Percentiles rank a stretch among this genome's conserved stretches.
These are phyloP conservation scores for Fusarium secorum DNA, from an alignment of 2,329 filamentous ascomycete species.

Conservation along the genomic window DNA sequence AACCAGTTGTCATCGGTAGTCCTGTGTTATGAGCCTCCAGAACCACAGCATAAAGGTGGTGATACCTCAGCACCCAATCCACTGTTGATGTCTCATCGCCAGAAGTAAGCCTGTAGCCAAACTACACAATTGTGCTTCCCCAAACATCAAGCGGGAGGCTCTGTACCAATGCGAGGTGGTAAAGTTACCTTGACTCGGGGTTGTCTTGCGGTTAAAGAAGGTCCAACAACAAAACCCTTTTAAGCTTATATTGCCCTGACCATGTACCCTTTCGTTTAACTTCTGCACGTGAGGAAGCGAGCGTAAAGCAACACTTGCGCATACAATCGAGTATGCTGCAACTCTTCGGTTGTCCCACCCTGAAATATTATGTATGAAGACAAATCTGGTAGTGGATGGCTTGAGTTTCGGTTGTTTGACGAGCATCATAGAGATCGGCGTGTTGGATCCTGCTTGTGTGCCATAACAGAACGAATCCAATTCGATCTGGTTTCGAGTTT, in stretches of 20 bases:
- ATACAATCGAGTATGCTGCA: background rate
- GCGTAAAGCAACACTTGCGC: background rate
- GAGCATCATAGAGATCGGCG: background rate
- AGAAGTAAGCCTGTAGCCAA: constrained; percentile 32
- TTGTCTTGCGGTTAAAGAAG: constrained; percentile 16
- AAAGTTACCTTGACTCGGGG: constrained; percentile 14
- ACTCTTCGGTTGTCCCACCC: constrained; percentile 16
- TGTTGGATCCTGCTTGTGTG: constrained; percentile 15
- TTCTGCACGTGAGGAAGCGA: constrained; percentile 13
- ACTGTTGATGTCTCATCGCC: constrained; percentile 22
- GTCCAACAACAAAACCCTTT: constrained; percentile 24
- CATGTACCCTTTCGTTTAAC: constrained; percentile 15
- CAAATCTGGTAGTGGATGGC: constrained; percentile 8
- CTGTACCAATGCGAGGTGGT: background rate
- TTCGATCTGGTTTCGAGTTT: background rate
- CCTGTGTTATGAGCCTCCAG: constrained; percentile 20
- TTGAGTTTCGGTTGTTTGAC: background rate
- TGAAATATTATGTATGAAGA: background rate
- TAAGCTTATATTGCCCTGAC: constrained; percentile 42
- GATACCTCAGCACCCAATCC: constrained; percentile 30
- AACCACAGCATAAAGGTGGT: constrained; percentile 28
- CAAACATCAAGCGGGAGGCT: constrained; percentile 3
- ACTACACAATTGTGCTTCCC: constrained; percentile 17
- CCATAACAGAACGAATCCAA: background rate
- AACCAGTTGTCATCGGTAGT: background rate